A percentile compares a stretch with the other conserved stretches of the same genome.
Evolutionary conservation across 148 eudicot species (phyloP).

Genomic region (Silene uniflora): DNA sequence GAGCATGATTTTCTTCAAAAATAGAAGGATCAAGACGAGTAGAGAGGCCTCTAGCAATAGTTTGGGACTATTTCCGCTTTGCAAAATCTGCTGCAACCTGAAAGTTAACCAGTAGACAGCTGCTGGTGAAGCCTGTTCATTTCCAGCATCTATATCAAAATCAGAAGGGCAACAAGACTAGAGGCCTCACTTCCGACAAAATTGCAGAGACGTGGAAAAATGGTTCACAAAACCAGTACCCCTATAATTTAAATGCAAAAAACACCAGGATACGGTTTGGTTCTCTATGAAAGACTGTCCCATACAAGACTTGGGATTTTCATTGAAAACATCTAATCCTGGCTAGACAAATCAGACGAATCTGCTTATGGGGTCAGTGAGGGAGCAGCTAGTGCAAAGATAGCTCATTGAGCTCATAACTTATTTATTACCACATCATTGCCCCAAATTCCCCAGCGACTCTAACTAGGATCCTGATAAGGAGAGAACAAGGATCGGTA

Average conservation of each 20-base stretch:
- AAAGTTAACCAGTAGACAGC: conserved; percentile 99
- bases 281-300: background rate
- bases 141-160: conserved; percentile 56
- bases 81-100: conserved; percentile 81
- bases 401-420: too few species aligned
- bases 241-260: too few species aligned
- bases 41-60: conserved; percentile 55
- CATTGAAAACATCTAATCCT: too few species aligned
- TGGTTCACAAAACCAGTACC: too few species aligned
- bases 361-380: too few species aligned
- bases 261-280: background rate
- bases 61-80: conserved; percentile 37
- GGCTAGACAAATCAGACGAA: too few species aligned
- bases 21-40: conserved; percentile 49
- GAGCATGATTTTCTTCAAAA: conserved; percentile 46
- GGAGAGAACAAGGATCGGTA: background rate
- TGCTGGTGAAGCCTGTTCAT: conserved; percentile 99
- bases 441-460: background rate
- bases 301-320: background rate
- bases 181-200: too few species aligned
- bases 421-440: background rate
- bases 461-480: background rate
- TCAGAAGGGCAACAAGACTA: conserved; percentile 29
- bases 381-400: too few species aligned
- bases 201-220: too few species aligned